phyloP scores from a whole-genome alignment of 345 rosid genomes.

The Cardamine chenopodiifolia region DNA sequence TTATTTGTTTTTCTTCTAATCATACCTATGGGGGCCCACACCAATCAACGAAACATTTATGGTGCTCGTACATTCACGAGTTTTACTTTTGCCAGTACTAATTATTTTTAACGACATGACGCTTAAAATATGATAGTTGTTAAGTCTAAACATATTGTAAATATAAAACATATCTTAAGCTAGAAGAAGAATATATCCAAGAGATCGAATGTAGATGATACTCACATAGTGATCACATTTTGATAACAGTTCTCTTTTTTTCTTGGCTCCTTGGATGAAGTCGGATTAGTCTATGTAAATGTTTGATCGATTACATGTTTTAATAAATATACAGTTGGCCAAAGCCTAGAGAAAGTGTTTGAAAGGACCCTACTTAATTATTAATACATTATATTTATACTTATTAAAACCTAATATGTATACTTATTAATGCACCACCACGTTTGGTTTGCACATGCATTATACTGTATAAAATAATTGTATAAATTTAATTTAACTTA shows the following conservation, averaged over 20 bases:
- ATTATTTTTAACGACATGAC: constrained; percentile 19
- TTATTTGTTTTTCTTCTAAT: not conserved
- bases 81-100: constrained; percentile 25
- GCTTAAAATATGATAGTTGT: constrained; percentile 21
- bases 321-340: not conserved
- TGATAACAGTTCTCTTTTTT: not conserved
- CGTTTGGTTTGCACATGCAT: constrained; percentile 37
- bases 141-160: not conserved
- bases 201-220: not conserved
- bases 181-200: not conserved
- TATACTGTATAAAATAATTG: constrained; percentile 10
- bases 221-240: not conserved
- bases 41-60: constrained; percentile 10
- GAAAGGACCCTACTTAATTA: too few species aligned
- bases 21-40: constrained; percentile 26
- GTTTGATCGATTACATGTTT: not conserved
- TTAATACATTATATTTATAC: too few species aligned
- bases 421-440: too few species aligned
- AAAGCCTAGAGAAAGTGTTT: too few species aligned
- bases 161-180: not conserved
- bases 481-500: not conserved
- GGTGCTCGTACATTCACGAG: constrained; percentile 39
- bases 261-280: not conserved
- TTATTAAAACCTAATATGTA: too few species aligned
- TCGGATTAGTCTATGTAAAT: not conserved